Percentiles rank a stretch among this genome's conserved stretches.
Evolutionary conservation across 2,329 filamentous ascomycete species (phyloP).

Genomic region (Beauveria pseudobassiana): DNA sequence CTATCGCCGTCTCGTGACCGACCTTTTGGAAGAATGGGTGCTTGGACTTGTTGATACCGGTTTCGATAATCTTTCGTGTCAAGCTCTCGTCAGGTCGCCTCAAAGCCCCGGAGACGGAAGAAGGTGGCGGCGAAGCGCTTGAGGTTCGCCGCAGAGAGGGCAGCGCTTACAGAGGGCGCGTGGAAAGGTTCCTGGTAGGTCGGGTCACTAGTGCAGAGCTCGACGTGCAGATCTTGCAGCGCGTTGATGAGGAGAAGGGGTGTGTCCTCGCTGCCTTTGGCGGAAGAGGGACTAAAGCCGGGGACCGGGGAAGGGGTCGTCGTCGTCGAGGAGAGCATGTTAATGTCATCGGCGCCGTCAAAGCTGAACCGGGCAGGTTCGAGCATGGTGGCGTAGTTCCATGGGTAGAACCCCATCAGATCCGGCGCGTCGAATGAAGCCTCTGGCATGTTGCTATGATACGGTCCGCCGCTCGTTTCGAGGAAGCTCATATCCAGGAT

Average conservation of each 20-base stretch:
- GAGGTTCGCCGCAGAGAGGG: conserved; percentile 17
- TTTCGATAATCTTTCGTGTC: background rate
- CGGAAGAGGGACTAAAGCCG: background rate
- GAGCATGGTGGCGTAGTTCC: conserved; percentile 11
- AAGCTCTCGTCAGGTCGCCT: conserved; percentile 1
- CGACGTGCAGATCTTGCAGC: conserved; percentile 13
- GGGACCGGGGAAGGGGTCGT: conserved; percentile 5
- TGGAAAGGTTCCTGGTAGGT: conserved; percentile 14
- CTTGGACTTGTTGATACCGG: background rate
- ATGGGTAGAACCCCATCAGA: conserved; percentile 12
- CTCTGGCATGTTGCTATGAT: background rate
- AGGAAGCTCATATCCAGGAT: conserved; percentile 10
- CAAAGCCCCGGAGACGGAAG: conserved; percentile 19
- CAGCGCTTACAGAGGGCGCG: conserved; percentile 11
- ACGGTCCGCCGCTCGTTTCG: background rate
- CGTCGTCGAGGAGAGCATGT: conserved; percentile 6
- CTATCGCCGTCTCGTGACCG: conserved; percentile 5
- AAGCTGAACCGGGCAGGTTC: conserved; percentile 8
- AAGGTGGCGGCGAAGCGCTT: conserved; percentile 17
- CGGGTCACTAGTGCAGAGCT: conserved; percentile 10
- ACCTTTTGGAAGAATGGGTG: conserved; percentile 10
- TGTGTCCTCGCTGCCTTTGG: background rate
- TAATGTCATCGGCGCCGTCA: background rate
- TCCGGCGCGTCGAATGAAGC: background rate
- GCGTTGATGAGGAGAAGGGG: conserved; percentile 7